Evolutionary conservation across 257 asterid species (phyloP).

Genomic region (Catharanthus roseus): DNA sequence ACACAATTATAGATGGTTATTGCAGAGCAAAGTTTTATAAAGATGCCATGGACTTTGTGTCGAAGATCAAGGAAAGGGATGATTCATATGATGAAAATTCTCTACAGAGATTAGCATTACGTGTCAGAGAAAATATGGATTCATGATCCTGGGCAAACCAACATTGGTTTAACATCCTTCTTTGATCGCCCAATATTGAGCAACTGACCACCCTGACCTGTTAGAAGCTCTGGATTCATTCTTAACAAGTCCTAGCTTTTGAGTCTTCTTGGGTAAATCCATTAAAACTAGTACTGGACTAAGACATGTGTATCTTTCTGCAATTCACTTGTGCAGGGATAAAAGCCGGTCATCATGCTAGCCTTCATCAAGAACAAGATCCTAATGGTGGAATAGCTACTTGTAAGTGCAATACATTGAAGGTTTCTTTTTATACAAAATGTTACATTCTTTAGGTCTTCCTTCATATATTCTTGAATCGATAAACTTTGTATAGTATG

Average conservation of each 20-base stretch:
- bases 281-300: background rate
- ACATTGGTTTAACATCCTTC: background rate
- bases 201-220: too few species aligned
- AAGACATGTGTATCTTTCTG: background rate
- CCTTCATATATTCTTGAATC: background rate
- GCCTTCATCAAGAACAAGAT: background rate
- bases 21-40: constrained; percentile 62
- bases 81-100: constrained; percentile 39
- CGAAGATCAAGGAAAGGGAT: constrained; percentile 50
- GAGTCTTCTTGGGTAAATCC: background rate
- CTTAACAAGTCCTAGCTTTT: background rate
- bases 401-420: background rate
- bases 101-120: constrained; percentile 50
- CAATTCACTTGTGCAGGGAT: background rate
- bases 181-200: background rate
- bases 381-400: background rate
- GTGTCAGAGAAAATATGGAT: constrained; percentile 64
- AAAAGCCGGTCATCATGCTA: background rate
- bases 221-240: too few species aligned
- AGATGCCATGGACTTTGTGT: constrained; percentile 71
- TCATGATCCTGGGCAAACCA: constrained; percentile 27
- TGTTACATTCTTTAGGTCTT: background rate
- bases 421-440: background rate
- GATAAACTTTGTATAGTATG: too few species aligned
- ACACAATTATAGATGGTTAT: constrained; percentile 71